phyloP scores from a whole-genome alignment of 2,329 filamentous ascomycete species.

The Zymoseptoria passerinii region DNA sequence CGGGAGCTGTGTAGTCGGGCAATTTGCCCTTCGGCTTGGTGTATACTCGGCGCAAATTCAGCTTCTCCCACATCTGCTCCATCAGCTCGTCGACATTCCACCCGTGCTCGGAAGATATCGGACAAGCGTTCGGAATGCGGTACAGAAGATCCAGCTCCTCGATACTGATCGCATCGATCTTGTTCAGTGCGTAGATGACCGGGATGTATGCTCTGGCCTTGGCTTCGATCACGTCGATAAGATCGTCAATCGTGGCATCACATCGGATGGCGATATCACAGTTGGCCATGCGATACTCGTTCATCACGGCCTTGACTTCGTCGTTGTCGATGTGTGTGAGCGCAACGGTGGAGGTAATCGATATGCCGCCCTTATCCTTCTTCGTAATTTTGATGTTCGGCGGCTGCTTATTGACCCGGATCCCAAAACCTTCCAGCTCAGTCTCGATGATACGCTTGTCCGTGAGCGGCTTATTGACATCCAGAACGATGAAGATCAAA shows the following conservation, averaged over 20 bases:
- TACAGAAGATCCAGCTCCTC: constrained; percentile 95
- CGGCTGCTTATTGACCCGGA: constrained; percentile 92
- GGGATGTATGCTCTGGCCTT: constrained; percentile 94
- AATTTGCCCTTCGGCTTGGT: constrained; percentile 95
- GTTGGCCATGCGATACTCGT: constrained; percentile 91
- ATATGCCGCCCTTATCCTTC: constrained; percentile 97
- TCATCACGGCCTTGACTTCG: constrained; percentile 97
- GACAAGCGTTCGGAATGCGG: constrained; percentile 91
- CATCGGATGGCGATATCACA: constrained; percentile 97
- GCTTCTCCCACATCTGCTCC: constrained; percentile 97
- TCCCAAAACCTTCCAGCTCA: constrained; percentile 94
- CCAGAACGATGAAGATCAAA: constrained; percentile 95
- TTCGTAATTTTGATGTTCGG: constrained; percentile 99
- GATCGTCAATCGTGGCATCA: constrained; percentile 92
- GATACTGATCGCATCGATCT: constrained; percentile 96
- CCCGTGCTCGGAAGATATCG: constrained; percentile 88
- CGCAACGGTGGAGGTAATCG: constrained; percentile 89
- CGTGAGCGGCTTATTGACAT: constrained; percentile 96
- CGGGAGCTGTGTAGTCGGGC: constrained; percentile 85
- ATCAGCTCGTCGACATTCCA: constrained; percentile 98
- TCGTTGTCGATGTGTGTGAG: constrained; percentile 88
- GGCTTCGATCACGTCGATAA: constrained; percentile 92
- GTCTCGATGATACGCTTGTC: constrained; percentile 94
- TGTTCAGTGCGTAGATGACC: constrained; percentile 98
- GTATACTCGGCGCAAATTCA: constrained; percentile 85